These are phyloP conservation scores for Cymbopogon flexuosus DNA, from an alignment of 202 grass and related monocot genomes.

Conservation along the genomic window DNA sequence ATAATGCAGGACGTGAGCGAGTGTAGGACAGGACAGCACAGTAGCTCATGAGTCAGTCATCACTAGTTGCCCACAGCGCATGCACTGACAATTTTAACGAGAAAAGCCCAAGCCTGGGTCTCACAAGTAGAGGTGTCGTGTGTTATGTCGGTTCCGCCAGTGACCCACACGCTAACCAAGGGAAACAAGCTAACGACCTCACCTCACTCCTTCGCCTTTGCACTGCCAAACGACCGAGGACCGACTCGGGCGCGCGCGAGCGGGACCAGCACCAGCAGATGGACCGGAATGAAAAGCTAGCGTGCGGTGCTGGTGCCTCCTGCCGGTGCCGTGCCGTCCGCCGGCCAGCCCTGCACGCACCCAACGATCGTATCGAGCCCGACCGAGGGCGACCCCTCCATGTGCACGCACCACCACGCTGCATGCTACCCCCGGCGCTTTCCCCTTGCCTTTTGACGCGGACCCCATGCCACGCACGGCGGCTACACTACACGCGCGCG, in stretches of 20 bases:
- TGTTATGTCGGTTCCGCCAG: not conserved
- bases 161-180: not conserved
- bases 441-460: not conserved
- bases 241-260: not conserved
- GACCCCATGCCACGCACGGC: not conserved
- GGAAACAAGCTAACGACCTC: not conserved
- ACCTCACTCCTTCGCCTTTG: not conserved
- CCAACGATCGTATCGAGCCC: not conserved
- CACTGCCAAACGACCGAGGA: not conserved
- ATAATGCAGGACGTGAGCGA: not conserved
- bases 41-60: not conserved
- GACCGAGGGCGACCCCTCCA: not conserved
- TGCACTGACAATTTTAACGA: too few species aligned
- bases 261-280: not conserved
- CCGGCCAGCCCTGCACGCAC: slow-evolving; percentile 1
- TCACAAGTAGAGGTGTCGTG: not conserved
- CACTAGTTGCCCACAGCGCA: not conserved
- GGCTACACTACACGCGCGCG: not conserved
- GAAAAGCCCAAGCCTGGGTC: too few species aligned
- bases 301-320: not conserved
- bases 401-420: not conserved
- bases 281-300: not conserved
- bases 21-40: not conserved
- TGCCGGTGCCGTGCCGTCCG: not conserved
- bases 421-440: not conserved